Conservation (phyloP, 306 rosid genomes). For the Medicago arabica region DNA sequence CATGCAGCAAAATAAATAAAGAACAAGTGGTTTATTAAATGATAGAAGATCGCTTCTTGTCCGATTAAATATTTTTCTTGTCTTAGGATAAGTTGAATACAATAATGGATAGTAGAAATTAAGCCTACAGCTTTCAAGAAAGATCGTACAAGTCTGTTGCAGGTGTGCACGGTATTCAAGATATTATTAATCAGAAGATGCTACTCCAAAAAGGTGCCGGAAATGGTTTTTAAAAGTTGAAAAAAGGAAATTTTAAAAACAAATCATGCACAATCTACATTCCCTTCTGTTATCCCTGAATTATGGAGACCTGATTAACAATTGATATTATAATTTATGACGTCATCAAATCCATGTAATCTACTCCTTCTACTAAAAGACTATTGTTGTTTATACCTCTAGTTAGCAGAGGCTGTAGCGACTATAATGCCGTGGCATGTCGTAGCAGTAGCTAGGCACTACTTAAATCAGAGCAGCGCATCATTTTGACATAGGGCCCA, state of each 20-base stretch:
- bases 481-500: neutral
- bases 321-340: neutral
- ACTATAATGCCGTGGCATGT: neutral
- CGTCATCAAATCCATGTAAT: neutral
- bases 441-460: neutral
- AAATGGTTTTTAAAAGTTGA: neutral
- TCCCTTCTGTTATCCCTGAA: neutral
- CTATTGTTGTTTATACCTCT: neutral
- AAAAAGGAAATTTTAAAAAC: no score
- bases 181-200: neutral
- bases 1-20: neutral
- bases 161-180: neutral
- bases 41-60: neutral
- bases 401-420: neutral
- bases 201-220: neutral
- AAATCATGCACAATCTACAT: no score
- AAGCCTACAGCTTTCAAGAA: neutral
- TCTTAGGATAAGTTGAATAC: neutral
- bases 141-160: neutral
- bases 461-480: no score
- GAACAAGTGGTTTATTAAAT: constrained; percentile 12
- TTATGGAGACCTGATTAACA: neutral
- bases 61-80: neutral
- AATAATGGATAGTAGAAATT: neutral
- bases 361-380: neutral